Base-by-base conservation (phyloP, 768 basidiomycete genomes). In the Suillus tomentosus region DNA sequence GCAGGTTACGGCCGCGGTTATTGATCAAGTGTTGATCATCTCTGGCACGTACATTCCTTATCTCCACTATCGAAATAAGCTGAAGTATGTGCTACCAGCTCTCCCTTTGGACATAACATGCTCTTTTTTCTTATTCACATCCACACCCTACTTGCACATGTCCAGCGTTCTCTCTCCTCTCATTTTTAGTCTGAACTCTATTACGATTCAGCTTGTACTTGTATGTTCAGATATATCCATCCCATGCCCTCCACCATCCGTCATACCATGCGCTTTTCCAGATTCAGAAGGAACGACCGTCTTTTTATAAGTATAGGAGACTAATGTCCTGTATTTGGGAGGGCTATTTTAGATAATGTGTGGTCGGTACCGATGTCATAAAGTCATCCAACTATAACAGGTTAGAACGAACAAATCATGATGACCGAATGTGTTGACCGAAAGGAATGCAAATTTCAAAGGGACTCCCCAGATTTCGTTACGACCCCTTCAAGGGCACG, bases 1-100 rank as follows among this genome's bases (percentile, higher is more conserved):
- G 79, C 78, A 70, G 74, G 69, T 73, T 56, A 68, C 24, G 56
- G 56, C 17, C 56, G 56, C 3, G 56, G 56, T 17, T 57, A 57
- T 40, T 57, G 56, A 57, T 27, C 39, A 19, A 37, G 14, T 40
- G 24, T 57, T 57, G 56, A 57, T 19, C 39, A 34, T 54, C 5
- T 51, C 13, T 57, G 56, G 56, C 22, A 57, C 15, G 39, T 57
- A 11, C 24, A 40, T 24, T 17, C 39, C 14, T 17, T 40, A 5
- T 22, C 54, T 76, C 27, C 36, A 66, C 43, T 5, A 14, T 43
- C 9, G 3, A 17, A 37, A 37, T 24, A 15, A 57, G n/a, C 43
- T 17, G 34, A 55, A 3, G 2, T 8, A 13, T 9, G n/a, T 2
- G 3, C n/a, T 17, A 54, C n/a, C 7, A 61, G 45, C 34, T 37